Conservation (phyloP, 495 filamentous ascomycete genomes). For the Xylaria longipes region DNA sequence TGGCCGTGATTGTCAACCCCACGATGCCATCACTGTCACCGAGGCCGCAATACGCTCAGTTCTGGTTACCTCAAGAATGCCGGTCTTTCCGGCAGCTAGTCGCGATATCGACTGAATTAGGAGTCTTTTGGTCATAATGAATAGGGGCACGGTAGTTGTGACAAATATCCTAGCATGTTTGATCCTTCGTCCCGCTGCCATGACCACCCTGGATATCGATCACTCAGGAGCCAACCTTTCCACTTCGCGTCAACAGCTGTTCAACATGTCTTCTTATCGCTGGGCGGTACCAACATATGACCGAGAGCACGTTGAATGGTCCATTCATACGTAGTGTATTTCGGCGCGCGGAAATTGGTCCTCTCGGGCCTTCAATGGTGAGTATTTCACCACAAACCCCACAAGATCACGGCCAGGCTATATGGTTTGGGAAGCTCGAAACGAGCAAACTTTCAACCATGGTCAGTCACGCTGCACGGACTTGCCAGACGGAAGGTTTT, state of each 20-base stretch:
- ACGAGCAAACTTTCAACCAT: not conserved
- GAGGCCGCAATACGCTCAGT: not conserved
- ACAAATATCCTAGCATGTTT: constrained; percentile 12
- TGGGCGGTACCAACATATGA: not conserved
- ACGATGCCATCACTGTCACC: not conserved
- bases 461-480: not conserved
- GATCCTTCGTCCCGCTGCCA: constrained; percentile 14
- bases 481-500: not conserved
- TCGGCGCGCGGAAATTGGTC: not conserved
- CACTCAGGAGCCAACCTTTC: not conserved
- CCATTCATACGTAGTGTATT: not conserved
- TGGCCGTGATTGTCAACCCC: not conserved
- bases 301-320: not conserved
- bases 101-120: not conserved
- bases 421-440: constrained; percentile 18
- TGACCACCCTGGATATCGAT: not conserved
- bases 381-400: not conserved
- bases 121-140: not conserved
- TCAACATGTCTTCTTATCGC: not conserved
- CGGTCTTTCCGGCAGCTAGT: not conserved
- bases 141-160: not conserved
- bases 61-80: not conserved
- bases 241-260: not conserved
- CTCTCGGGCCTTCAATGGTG: not conserved
- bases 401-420: not conserved